These are phyloP conservation scores for Spinellus fusiger DNA, from an alignment of 192 early-diverging fungal genomes.

Conservation along the genomic window DNA sequence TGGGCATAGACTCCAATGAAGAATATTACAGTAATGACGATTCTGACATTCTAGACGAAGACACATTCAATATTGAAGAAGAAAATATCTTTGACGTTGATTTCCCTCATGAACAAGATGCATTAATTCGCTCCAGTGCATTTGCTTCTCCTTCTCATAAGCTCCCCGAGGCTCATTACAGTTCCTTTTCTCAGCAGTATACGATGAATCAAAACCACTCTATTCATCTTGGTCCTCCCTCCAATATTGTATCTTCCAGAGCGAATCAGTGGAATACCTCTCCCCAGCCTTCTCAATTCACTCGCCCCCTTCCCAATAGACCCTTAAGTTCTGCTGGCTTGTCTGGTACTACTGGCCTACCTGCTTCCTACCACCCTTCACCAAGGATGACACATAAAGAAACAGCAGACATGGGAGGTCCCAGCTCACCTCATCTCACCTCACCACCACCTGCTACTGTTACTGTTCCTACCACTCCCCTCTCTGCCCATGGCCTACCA, in stretches of 20 bases:
- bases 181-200: not conserved
- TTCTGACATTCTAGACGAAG: conserved; percentile 28
- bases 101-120: conserved; percentile 29
- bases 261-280: not conserved
- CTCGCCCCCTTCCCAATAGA: not conserved
- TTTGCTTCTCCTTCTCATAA: not conserved
- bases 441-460: not conserved
- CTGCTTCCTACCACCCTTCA: too few relatives aligned
- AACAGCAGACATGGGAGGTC: too few relatives aligned
- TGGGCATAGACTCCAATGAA: not conserved
- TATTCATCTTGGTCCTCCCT: not conserved
- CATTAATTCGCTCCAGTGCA: conserved; percentile 12
- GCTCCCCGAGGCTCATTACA: not conserved
- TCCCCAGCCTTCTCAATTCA: not conserved
- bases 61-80: conserved; percentile 30
- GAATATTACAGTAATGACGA: conserved; percentile 25
- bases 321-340: too few relatives aligned
- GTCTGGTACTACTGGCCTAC: too few relatives aligned
- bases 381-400: too few relatives aligned
- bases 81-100: conserved; percentile 35
- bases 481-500: not conserved
- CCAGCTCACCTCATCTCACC: not conserved
- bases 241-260: not conserved
- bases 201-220: too few relatives aligned
- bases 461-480: not conserved